A percentile compares a stretch with the other conserved stretches of the same genome.
Evolutionary conservation across 2,329 filamentous ascomycete species (phyloP).

Genomic region (Aspergillus calidoustus): DNA sequence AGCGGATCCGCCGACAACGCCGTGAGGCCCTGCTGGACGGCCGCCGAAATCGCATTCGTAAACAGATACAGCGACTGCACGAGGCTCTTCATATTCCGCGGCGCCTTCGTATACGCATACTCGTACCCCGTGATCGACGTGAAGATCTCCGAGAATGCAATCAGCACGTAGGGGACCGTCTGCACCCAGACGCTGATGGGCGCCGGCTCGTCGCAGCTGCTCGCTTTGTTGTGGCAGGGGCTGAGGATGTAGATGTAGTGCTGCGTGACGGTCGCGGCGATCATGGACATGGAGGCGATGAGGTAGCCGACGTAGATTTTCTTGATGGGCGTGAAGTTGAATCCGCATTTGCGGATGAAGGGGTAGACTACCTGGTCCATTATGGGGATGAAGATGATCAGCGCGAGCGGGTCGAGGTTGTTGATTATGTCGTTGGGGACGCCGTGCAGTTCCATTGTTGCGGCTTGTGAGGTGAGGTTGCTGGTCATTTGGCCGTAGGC

Average conservation of each 20-base stretch:
- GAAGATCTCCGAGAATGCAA: constrained; percentile 62
- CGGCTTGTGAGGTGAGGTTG: constrained; percentile 60
- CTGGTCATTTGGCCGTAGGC: constrained; percentile 59
- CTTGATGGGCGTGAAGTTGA: constrained; percentile 59
- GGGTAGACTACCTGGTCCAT: constrained; percentile 59
- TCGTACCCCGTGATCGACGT: constrained; percentile 67
- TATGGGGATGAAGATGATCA: constrained; percentile 60
- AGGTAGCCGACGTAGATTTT: constrained; percentile 57
- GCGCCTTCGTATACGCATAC: constrained; percentile 76
- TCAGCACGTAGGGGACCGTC: constrained; percentile 54
- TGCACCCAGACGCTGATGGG: constrained; percentile 67
- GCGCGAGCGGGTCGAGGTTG: constrained; percentile 57
- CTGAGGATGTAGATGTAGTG: constrained; percentile 62
- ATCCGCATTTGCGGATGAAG: constrained; percentile 48
- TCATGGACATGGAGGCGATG: constrained; percentile 54
- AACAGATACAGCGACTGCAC: constrained; percentile 70
- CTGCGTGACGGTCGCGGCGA: constrained; percentile 56
- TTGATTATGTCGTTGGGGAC: constrained; percentile 60
- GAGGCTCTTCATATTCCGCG: constrained; percentile 73
- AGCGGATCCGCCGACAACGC: constrained; percentile 67
- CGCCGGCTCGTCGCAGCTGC: constrained; percentile 54
- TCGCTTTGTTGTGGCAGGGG: constrained; percentile 61
- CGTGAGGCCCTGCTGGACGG: constrained; percentile 70
- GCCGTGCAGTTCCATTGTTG: constrained; percentile 57
- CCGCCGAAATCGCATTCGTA: constrained; percentile 69